phyloP scores from a whole-genome alignment of 441 rosid species.

The Syzygium malaccense region DNA sequence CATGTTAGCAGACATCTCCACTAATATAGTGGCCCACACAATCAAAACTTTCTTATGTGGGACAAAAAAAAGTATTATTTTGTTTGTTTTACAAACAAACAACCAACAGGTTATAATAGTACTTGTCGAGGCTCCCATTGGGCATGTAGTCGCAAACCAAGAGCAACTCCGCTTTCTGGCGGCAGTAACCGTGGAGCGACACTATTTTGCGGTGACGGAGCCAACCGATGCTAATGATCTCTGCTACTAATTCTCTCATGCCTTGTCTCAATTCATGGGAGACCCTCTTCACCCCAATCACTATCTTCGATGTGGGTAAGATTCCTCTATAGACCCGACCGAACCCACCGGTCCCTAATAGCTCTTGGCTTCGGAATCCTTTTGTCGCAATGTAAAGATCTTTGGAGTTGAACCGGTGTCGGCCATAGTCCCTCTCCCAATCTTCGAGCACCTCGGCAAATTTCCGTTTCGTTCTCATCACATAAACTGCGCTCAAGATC shows the following conservation, averaged over 20 bases:
- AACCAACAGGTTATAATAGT: conserved; percentile 27
- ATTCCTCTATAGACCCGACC: conserved; percentile 75
- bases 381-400: background rate
- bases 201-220: conserved; percentile 78
- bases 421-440: background rate
- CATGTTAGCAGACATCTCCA: too few relatives aligned
- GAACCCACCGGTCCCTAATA: conserved; percentile 72
- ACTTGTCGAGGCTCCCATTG: conserved; percentile 72
- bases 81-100: conserved; percentile 7
- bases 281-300: conserved; percentile 66
- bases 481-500: background rate
- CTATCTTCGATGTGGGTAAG: conserved; percentile 29
- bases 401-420: background rate
- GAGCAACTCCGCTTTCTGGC: conserved; percentile 54
- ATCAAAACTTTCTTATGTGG: too few relatives aligned
- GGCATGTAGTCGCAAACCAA: conserved; percentile 80
- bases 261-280: conserved; percentile 82
- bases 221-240: conserved; percentile 67
- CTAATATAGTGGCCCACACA: too few relatives aligned
- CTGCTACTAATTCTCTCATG: conserved; percentile 66
- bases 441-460: background rate
- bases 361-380: conserved; percentile 12
- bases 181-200: conserved; percentile 66
- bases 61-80: conserved; percentile 20
- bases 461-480: background rate